Conservation (phyloP, 257 asterid species). For the Nicotiana undulata region DNA sequence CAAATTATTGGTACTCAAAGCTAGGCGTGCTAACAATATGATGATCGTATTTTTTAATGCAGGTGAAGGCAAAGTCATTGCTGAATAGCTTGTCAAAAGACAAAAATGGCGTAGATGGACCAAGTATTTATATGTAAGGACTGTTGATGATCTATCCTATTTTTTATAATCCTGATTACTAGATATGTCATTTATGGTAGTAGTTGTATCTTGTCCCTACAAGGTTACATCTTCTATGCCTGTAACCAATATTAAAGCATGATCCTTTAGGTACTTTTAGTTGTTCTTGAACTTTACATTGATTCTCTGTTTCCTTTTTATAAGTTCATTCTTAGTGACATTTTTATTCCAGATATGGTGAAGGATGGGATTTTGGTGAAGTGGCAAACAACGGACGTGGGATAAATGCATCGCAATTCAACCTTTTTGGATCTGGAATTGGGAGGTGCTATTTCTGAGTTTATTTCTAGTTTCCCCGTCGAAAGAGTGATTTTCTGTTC, state of each 20-base stretch:
- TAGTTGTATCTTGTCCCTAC: not conserved
- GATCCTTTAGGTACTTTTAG: not conserved
- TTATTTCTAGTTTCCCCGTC: not conserved
- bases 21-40: not conserved
- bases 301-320: not conserved
- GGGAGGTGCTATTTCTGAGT: conserved; percentile 59
- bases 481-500: not conserved
- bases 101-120: conserved; percentile 72
- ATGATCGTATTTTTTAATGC: conserved; percentile 18
- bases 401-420: conserved; percentile 80
- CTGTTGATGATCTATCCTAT: not conserved
- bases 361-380: conserved; percentile 99
- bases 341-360: conserved; percentile 65
- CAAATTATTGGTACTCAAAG: not conserved
- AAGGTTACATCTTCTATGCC: not conserved
- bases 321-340: not conserved
- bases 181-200: not conserved
- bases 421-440: conserved; percentile 73
- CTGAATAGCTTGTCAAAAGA: conserved; percentile 56
- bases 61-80: conserved; percentile 71
- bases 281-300: not conserved
- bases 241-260: not conserved
- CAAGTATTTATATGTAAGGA: conserved; percentile 67
- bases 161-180: not conserved
- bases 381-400: conserved; percentile 90